These are phyloP conservation scores for Seiridium unicorne DNA, from an alignment of 2,329 filamentous ascomycete species.

Conservation along the genomic window DNA sequence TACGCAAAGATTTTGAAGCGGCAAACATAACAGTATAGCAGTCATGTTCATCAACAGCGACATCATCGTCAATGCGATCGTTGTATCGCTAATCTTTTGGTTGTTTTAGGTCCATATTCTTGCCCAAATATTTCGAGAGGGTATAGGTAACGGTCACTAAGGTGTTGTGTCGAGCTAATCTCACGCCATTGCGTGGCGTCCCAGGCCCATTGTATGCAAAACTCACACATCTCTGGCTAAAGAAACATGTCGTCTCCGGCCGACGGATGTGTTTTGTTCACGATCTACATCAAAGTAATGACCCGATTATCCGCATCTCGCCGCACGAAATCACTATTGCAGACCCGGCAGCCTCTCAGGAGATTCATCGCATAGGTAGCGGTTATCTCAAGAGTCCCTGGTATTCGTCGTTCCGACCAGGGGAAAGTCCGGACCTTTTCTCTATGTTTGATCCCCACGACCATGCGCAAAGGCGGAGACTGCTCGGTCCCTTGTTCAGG, in stretches of 20 bases:
- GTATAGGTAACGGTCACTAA: not conserved
- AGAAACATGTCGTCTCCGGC: not conserved
- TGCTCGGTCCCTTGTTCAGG: constrained; percentile 30
- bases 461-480: constrained; percentile 35
- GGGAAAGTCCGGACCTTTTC: constrained; percentile 24
- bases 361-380: constrained; percentile 22
- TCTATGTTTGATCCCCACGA: constrained; percentile 33
- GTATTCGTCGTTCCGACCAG: constrained; percentile 7
- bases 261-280: not conserved
- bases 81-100: no score
- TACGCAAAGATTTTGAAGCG: no score
- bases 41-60: no score
- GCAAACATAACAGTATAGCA: no score
- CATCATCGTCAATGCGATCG: no score
- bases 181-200: not conserved
- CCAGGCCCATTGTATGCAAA: not conserved
- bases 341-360: constrained; percentile 16
- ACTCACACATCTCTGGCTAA: not conserved
- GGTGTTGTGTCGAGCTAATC: not conserved
- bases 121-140: no score
- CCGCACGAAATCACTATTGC: constrained; percentile 23
- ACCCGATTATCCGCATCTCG: constrained; percentile 24
- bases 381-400: constrained; percentile 20
- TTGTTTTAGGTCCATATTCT: no score
- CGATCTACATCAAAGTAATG: constrained; percentile 3